Evolutionary conservation across 148 eudicot genomes (phyloP), one percentile per base, ranked within the genome.

Genomic region (Silene conica): DNA sequence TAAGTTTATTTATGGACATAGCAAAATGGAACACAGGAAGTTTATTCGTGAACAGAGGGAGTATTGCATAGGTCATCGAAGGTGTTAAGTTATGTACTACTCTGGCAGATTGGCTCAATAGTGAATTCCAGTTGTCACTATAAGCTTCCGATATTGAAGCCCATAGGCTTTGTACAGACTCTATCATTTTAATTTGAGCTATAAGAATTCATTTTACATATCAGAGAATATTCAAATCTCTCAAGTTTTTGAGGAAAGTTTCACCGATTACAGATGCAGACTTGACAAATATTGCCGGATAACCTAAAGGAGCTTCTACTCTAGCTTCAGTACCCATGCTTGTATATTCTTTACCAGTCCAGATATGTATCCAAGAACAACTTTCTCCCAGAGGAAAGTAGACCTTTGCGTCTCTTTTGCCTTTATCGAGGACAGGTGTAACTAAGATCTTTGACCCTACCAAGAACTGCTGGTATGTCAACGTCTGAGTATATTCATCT

Each of bases 391-490:
- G 18, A 6, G 99, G 99, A 74, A 95, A 95, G 80, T 95, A 95
- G 11, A 83, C 97, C 81, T 87, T 87, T 60, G 89, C 94, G 10
- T 81, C 74, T 71, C 72, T 84, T 83, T 77, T 86, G 54, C 91
- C 90, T 80, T 88, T 90, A 77, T 95, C 96, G 43, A 95, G 87
- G 62, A 92, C 90, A 0, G 99, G 99, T 77, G 82, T 97, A 28
- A 95, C 96, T 57, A 95, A 85, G 77, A 95, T 92, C 77, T 90
- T 97, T 8, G 89, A 79, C 61, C 99, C 99, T 6, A 95, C 92
- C 43, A 95, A 73, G 85, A 95, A 95, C 81, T 92, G 97, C 80
- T 95, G 88, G 56, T 89, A 92, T 7, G 86, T 92, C 63, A 95
- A 79, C 60, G 69, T 89, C 11, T 92, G 96, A 45, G 90, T 89